phyloP scores from a whole-genome alignment of 352 stramenopile species.

The Aphanomyces invadans region DNA sequence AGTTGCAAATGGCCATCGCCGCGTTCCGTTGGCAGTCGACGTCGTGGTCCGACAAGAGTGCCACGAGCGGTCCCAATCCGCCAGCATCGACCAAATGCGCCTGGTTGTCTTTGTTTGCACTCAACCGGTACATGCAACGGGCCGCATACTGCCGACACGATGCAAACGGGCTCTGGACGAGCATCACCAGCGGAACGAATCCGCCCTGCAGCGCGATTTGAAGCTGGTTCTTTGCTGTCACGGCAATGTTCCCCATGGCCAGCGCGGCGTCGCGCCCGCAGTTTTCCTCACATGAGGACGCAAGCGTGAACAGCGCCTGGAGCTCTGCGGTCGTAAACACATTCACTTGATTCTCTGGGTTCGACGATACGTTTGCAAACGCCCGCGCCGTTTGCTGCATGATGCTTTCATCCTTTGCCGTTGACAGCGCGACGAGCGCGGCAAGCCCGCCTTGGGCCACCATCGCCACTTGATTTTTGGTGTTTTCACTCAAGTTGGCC shows the following conservation, averaged over 20 bases:
- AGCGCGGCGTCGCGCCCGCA: slow-evolving; percentile 89
- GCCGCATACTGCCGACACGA: slow-evolving; percentile 75
- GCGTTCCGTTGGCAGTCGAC: slow-evolving; percentile 66
- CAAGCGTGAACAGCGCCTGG: slow-evolving; percentile 66
- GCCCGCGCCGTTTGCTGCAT: slow-evolving; percentile 82
- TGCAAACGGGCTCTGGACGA: slow-evolving; percentile 63
- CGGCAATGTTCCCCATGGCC: slow-evolving; percentile 90
- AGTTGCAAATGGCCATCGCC: slow-evolving; percentile 82
- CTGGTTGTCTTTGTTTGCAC: slow-evolving; percentile 82
- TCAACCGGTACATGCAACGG: slow-evolving; percentile 85
- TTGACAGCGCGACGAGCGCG: slow-evolving; percentile 55
- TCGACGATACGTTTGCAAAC: slow-evolving; percentile 89
- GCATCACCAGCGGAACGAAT: slow-evolving; percentile 66
- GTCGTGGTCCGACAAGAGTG: slow-evolving; percentile 41
- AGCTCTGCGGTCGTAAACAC: slow-evolving; percentile 82
- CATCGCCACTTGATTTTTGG: slow-evolving; percentile 83
- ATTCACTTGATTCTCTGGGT: slow-evolving; percentile 85
- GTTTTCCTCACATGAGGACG: slow-evolving; percentile 61
- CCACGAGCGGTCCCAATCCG: slow-evolving; percentile 65
- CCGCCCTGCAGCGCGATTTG: slow-evolving; percentile 84
- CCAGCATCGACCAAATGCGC: slow-evolving; percentile 76
- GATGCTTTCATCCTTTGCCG: slow-evolving; percentile 60
- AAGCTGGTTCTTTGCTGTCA: slow-evolving; percentile 84
- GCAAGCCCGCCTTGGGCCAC: slow-evolving; percentile 68
- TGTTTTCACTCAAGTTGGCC: slow-evolving; percentile 89